Evolutionary conservation across 78 protist genomes (phyloP).

Genomic region (Dictyostelium firmibasis): DNA sequence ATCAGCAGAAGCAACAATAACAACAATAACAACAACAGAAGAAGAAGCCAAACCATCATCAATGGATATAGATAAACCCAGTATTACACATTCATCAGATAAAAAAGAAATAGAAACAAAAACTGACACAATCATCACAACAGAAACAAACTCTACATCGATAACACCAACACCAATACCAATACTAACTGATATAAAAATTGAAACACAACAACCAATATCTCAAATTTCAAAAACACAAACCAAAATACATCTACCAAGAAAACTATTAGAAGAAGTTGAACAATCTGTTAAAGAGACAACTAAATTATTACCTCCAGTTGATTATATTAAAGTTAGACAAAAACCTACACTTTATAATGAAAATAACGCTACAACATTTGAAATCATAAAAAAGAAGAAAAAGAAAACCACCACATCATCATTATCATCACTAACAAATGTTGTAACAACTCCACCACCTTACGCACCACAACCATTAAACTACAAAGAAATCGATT

Average conservation of each 20-base stretch:
- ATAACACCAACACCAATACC: background rate
- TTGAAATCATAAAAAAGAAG: background rate
- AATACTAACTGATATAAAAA: background rate
- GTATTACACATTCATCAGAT: background rate
- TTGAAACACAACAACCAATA: background rate
- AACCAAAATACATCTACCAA: background rate
- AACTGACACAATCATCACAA: background rate
- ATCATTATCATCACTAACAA: background rate
- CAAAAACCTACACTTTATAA: slow-evolving; percentile 40
- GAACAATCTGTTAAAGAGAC: slow-evolving; percentile 37
- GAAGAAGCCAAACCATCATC: background rate
- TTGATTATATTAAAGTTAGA: slow-evolving; percentile 4
- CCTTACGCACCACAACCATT: slow-evolving; percentile 6
- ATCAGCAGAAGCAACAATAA: background rate
- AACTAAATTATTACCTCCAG: slow-evolving; percentile 16
- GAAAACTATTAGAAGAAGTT: background rate
- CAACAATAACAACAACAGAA: background rate
- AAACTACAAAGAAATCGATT: slow-evolving; percentile 14
- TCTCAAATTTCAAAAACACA: background rate
- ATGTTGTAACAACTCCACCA: background rate
- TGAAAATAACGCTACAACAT: background rate
- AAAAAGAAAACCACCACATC: background rate
- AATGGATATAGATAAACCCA: background rate
- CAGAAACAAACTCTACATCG: too few relatives aligned
- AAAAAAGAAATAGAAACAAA: background rate